Evolutionary conservation across 2,329 filamentous ascomycete species (phyloP), one percentile per base, ranked within the genome.

Genomic region (Ceratocystis lukuohia): DNA sequence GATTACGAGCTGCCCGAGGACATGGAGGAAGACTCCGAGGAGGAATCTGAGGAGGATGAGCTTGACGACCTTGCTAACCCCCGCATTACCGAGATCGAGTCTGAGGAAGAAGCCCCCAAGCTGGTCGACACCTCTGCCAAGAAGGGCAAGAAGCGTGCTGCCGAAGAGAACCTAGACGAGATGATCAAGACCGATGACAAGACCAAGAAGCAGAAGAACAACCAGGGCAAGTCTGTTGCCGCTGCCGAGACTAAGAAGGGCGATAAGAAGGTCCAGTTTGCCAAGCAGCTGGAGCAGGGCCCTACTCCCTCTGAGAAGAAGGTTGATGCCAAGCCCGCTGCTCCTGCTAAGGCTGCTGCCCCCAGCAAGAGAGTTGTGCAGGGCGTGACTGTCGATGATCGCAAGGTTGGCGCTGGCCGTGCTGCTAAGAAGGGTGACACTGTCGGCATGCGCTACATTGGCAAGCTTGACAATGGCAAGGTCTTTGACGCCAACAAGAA

Each of bases 401-500:
- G 93, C 81, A 97, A 96, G 81, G 75, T 90, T 70, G 94, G 94
- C 68, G 85, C 83, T 70, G 94, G 94, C 71, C 87, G 88, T 70
- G 85, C 84, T 66, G 91, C 88, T 70, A 97, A 97, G 88, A 88
- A 86, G 73, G 93, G 94, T 70, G 89, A 95, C 80, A 88, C 84
- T 71, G 87, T 99, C 69, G 86, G 91, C 73, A 94, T 99, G 85
- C 87, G 94, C 74, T 99, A 99, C 80, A 97, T 99, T 73, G 94
- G 94, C 77, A 99, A 99, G 84, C 88, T 94, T 69, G 84, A 87
- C 74, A 88, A 96, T 77, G 91, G 91, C 78, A 95, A 96, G 80
- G 86, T 96, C 71, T 99, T 99, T 74, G 93, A 97, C 78, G 90
- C 91, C 77, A 97, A 99, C 84, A 99, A 97, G 84, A 96, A 95